Conservation (phyloP, 2,329 filamentous ascomycete species). For the Ophiostoma perfectum region DNA sequence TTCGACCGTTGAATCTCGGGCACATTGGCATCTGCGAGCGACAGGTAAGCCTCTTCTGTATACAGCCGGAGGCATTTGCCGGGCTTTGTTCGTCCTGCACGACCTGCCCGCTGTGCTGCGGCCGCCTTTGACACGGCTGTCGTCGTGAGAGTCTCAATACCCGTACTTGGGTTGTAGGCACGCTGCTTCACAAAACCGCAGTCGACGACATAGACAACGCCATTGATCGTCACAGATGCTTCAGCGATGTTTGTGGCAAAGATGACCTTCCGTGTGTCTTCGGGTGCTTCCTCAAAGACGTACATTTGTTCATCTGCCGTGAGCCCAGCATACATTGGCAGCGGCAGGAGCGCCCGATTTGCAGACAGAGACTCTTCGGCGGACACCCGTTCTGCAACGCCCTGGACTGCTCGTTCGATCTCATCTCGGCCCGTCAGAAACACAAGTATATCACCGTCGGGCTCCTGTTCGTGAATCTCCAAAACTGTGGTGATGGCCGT, state of each 20-base stretch:
- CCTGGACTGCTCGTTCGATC: constrained; percentile 76
- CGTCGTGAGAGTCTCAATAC: constrained; percentile 80
- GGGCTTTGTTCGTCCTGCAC: constrained; percentile 80
- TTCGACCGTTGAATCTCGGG: constrained; percentile 93
- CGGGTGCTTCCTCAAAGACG: constrained; percentile 78
- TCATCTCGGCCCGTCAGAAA: constrained; percentile 92
- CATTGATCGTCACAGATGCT: constrained; percentile 89
- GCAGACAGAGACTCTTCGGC: constrained; percentile 51
- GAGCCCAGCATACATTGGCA: constrained; percentile 85
- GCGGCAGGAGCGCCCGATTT: constrained; percentile 50
- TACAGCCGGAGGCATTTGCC: constrained; percentile 95
- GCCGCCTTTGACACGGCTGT: constrained; percentile 84
- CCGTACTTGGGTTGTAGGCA: constrained; percentile 74
- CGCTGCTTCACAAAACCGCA: constrained; percentile 86
- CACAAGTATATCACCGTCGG: constrained; percentile 78
- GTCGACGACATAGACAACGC: constrained; percentile 86
- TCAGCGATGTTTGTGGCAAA: constrained; percentile 95
- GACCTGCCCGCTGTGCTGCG: constrained; percentile 82
- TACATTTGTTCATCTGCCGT: constrained; percentile 91
- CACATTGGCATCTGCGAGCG: constrained; percentile 64
- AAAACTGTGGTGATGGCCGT: constrained; percentile 76
- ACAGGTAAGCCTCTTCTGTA: constrained; percentile 64
- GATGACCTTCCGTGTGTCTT: constrained; percentile 83
- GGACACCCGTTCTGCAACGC: constrained; percentile 65
- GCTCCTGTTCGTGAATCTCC: constrained; percentile 77